Percentiles rank a stretch among this genome's conserved stretches.
Conservation (phyloP, 2,329 filamentous ascomycete species). For the Diaporthe nobilis region DNA sequence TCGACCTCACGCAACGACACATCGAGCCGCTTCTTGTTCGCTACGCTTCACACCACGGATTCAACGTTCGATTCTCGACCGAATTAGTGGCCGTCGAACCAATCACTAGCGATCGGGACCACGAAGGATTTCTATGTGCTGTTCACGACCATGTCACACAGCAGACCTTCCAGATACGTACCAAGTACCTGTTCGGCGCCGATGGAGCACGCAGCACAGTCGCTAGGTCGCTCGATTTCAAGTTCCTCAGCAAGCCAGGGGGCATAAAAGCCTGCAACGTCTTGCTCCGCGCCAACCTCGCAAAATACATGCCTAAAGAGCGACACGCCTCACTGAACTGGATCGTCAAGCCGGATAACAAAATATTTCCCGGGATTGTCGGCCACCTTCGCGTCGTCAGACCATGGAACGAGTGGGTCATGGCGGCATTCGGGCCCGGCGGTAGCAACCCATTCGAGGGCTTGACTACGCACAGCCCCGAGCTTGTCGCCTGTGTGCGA, state of each 20-base stretch:
- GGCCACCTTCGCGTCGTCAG: slow-evolving; percentile 67
- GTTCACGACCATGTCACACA: slow-evolving; percentile 54
- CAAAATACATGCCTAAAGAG: slow-evolving; percentile 59
- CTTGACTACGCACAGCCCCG: background rate
- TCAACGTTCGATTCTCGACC: slow-evolving; percentile 56
- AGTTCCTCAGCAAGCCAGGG: slow-evolving; percentile 6
- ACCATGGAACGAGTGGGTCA: slow-evolving; percentile 70
- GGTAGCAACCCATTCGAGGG: slow-evolving; percentile 45
- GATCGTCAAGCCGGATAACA: slow-evolving; percentile 65
- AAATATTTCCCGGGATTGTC: slow-evolving; percentile 59
- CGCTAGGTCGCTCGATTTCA: slow-evolving; percentile 10
- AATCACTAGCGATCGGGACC: background rate
- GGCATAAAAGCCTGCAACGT: slow-evolving; percentile 30
- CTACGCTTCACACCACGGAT: slow-evolving; percentile 54
- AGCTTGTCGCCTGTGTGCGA: slow-evolving; percentile 49
- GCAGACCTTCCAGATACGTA: slow-evolving; percentile 57
- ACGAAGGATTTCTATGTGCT: slow-evolving; percentile 39
- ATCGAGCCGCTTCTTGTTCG: slow-evolving; percentile 59
- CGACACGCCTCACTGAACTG: slow-evolving; percentile 69
- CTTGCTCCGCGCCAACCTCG: slow-evolving; percentile 56
- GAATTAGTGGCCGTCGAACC: slow-evolving; percentile 50
- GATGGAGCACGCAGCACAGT: slow-evolving; percentile 52
- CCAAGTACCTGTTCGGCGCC: slow-evolving; percentile 71
- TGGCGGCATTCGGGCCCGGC: slow-evolving; percentile 50
- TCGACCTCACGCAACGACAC: slow-evolving; percentile 54